A percentile compares a stretch with the other conserved stretches of the same genome.
Evolutionary conservation across 805 yeast species (phyloP).

Genomic region (Kluyveromyces siamensis): DNA sequence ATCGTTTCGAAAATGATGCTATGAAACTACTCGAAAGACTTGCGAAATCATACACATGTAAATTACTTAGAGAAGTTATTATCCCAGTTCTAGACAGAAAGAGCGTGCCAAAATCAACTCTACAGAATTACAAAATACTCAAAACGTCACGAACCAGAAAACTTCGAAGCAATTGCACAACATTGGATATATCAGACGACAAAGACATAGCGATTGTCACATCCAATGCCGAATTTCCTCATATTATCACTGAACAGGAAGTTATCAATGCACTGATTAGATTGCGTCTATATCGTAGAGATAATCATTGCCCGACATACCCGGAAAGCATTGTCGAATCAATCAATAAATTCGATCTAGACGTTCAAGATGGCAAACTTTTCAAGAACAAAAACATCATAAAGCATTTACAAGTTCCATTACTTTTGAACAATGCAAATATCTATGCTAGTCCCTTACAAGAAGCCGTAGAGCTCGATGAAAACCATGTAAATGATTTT

Average conservation of each 20-base stretch:
- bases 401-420: background rate
- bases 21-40: constrained; percentile 9
- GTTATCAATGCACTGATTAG: constrained; percentile 5
- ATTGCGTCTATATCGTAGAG: background rate
- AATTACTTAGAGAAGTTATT: constrained; percentile 13
- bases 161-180: background rate
- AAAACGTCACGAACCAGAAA: background rate
- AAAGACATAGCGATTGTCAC: constrained; percentile 1
- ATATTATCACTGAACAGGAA: constrained; percentile 12
- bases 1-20: constrained; percentile 10
- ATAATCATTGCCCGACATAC: background rate
- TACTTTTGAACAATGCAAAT: background rate
- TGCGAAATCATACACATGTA: constrained; percentile 10
- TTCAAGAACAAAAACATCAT: constrained; percentile 13
- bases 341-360: constrained; percentile 16
- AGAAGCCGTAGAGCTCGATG: background rate
- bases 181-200: background rate
- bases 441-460: constrained; percentile 4
- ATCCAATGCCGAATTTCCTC: constrained; percentile 10
- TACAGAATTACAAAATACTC: background rate
- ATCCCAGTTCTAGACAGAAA: constrained; percentile 12
- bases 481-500: background rate
- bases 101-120: constrained; percentile 5
- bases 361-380: constrained; percentile 16
- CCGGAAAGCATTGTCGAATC: constrained; percentile 13